Conservation (phyloP, 148 eudicot species). For the Cornus controversa region DNA sequence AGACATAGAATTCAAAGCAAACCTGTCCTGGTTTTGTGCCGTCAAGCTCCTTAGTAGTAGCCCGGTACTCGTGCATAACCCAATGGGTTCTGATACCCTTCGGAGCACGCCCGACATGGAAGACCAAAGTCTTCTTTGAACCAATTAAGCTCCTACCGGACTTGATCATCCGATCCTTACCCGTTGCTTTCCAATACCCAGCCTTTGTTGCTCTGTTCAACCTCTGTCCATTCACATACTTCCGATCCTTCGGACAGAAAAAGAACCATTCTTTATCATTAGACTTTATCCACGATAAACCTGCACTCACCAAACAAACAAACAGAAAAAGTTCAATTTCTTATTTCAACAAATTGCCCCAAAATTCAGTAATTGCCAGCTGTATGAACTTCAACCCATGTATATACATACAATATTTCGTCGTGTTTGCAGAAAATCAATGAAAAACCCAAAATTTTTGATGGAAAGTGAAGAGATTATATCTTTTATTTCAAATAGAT, state of each 20-base stretch:
- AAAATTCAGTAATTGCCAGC: neutral
- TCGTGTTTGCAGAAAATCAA: no score
- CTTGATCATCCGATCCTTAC: conserved; percentile 77
- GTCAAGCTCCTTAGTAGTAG: conserved; percentile 72
- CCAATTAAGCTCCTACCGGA: conserved; percentile 57
- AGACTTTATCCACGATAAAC: conserved; percentile 59
- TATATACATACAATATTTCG: no score
- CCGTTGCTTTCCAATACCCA: conserved; percentile 99
- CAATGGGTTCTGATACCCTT: conserved; percentile 78
- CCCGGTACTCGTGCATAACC: conserved; percentile 95
- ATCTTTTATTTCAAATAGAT: no score
- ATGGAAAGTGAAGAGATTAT: no score
- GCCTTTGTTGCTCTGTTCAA: conserved; percentile 74
- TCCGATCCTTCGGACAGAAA: conserved; percentile 92
- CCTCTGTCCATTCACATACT: conserved; percentile 86
- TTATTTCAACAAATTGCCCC: neutral
- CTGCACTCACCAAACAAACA: conserved; percentile 44
- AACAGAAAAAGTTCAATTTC: neutral
- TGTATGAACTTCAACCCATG: neutral
- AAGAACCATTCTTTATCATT: conserved; percentile 87
- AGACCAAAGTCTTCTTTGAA: conserved; percentile 90
- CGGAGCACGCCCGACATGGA: conserved; percentile 90
- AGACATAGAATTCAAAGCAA: neutral
- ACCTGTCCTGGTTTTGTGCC: conserved; percentile 96
- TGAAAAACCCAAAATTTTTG: no score